phyloP scores from a whole-genome alignment of 75 land plant species.

The Azolla pinnata region DNA sequence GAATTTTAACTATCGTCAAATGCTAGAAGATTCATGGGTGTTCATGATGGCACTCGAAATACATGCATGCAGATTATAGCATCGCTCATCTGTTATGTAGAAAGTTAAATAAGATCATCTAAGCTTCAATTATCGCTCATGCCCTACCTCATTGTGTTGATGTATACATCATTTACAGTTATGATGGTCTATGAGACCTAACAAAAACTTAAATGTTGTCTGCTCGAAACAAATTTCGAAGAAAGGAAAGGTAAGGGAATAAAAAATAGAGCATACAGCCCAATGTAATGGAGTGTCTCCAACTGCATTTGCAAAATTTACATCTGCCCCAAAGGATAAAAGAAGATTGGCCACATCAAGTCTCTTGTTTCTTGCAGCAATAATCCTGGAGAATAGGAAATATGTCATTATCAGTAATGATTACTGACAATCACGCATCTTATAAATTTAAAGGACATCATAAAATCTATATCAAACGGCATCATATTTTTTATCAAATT shows the following conservation, averaged over 20 bases:
- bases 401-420: not conserved
- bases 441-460: not conserved
- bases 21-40: too few species aligned
- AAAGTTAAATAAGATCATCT: too few species aligned
- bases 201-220: not conserved
- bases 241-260: not conserved
- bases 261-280: conserved; percentile 16
- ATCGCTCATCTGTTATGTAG: too few species aligned
- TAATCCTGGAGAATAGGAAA: conserved; percentile 6
- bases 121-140: too few species aligned
- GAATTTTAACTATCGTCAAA: too few species aligned
- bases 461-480: not conserved
- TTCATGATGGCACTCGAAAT: too few species aligned
- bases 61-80: too few species aligned
- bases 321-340: conserved; percentile 15
- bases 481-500: not conserved
- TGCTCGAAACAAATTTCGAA: not conserved
- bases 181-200: not conserved
- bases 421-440: not conserved
- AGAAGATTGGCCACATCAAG: conserved; percentile 14
- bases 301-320: conserved; percentile 10
- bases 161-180: too few species aligned
- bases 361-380: conserved; percentile 17
- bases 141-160: too few species aligned
- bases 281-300: conserved; percentile 41